Conservation (phyloP, 1,284 basidiomycete genomes). For the Leccinum fuscescens region DNA sequence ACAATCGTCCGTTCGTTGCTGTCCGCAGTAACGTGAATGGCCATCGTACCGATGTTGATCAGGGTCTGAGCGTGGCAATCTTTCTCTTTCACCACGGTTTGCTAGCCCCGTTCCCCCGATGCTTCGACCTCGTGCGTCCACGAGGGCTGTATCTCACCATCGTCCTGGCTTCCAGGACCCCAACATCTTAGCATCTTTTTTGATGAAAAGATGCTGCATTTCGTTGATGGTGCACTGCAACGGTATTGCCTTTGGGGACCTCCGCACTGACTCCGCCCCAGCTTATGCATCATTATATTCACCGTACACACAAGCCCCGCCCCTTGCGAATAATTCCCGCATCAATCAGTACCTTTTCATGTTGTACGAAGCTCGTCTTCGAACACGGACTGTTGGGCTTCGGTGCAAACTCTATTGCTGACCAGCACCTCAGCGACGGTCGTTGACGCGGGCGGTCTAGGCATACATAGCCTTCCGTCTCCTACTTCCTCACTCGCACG, state of each 20-base stretch:
- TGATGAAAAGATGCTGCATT: conserved; percentile 5
- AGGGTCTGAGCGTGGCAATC: background rate
- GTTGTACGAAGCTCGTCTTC: background rate
- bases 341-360: conserved; percentile 3
- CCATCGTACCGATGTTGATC: background rate
- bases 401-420: conserved; percentile 12
- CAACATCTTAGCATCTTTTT: conserved; percentile 15
- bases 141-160: background rate
- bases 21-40: background rate
- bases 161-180: background rate
- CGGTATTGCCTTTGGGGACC: conserved; percentile 12
- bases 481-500: conserved; percentile 4
- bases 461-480: conserved; percentile 8
- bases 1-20: background rate
- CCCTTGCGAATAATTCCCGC: background rate
- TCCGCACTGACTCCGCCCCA: background rate
- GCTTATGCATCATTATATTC: conserved; percentile 1
- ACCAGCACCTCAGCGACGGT: conserved; percentile 19
- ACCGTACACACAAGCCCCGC: background rate
- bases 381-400: background rate
- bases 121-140: conserved; percentile 5
- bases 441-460: background rate
- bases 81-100: background rate
- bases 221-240: conserved; percentile 11
- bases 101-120: background rate